Conservation (phyloP, 2,329 filamentous ascomycete genomes). For the Tolypocladium guangdongense region DNA sequence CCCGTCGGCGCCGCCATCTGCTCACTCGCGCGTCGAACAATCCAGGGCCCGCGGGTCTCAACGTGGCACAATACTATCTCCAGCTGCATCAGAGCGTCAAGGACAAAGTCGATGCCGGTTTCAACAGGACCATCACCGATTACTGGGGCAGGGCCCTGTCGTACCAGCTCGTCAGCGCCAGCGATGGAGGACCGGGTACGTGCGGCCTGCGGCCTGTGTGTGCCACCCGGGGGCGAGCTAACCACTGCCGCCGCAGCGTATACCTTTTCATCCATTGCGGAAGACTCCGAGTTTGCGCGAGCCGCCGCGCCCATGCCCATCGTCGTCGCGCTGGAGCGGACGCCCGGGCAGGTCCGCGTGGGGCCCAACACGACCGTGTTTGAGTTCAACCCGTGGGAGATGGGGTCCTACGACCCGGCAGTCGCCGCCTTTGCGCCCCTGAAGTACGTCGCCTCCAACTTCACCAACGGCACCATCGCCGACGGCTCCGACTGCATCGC, state of each 20-base stretch:
- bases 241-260: constrained; percentile 32
- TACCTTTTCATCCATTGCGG: constrained; percentile 59
- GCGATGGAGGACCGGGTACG: constrained; percentile 49
- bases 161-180: constrained; percentile 66
- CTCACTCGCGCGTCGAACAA: not conserved
- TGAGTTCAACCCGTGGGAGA: constrained; percentile 71
- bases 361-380: constrained; percentile 63
- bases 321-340: constrained; percentile 57
- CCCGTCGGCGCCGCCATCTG: not conserved
- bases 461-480: constrained; percentile 49
- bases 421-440: constrained; percentile 61
- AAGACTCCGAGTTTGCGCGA: constrained; percentile 46
- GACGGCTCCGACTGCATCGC: constrained; percentile 51
- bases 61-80: constrained; percentile 42
- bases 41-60: constrained; percentile 13
- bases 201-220: too few species aligned
- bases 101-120: constrained; percentile 49
- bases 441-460: constrained; percentile 62
- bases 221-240: too few species aligned
- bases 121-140: constrained; percentile 57
- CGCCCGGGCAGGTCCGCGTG: constrained; percentile 49
- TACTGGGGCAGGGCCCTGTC: constrained; percentile 70
- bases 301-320: constrained; percentile 63
- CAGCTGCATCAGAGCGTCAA: constrained; percentile 47
- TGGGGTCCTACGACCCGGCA: constrained; percentile 67